Evolutionary conservation across 805 yeast species (phyloP).

Genomic region (Dipodascus geniculatus): DNA sequence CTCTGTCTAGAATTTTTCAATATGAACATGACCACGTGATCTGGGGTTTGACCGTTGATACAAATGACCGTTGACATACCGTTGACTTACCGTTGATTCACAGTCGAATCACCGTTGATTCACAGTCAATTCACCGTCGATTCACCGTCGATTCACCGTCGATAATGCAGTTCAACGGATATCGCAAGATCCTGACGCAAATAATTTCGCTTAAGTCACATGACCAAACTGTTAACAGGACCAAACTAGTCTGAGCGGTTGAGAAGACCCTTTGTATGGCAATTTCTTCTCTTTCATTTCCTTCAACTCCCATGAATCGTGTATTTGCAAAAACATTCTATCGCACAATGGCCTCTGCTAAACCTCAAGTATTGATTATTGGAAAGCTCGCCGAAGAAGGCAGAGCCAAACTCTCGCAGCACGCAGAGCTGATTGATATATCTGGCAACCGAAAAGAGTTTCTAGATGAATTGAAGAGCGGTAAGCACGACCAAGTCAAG

Average conservation of each 20-base stretch:
- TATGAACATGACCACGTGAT: not conserved
- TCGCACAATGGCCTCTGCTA: not conserved
- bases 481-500: conserved; percentile 34
- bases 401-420: not conserved
- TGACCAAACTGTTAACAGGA: not conserved
- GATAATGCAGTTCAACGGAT: not conserved
- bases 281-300: not conserved
- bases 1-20: not conserved
- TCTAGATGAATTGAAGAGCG: conserved; percentile 30
- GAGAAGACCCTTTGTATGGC: not conserved
- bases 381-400: not conserved
- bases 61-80: not conserved
- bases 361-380: not conserved
- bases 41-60: not conserved
- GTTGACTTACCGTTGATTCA: no score
- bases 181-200: not conserved
- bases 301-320: no score
- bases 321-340: no score
- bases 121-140: not conserved
- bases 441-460: conserved; percentile 25
- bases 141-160: not conserved
- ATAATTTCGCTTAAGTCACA: not conserved
- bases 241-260: not conserved
- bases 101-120: not conserved
- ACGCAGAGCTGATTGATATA: not conserved